These are phyloP conservation scores for Acacia acuminata DNA, from an alignment of 306 rosid species.

Conservation along the genomic window DNA sequence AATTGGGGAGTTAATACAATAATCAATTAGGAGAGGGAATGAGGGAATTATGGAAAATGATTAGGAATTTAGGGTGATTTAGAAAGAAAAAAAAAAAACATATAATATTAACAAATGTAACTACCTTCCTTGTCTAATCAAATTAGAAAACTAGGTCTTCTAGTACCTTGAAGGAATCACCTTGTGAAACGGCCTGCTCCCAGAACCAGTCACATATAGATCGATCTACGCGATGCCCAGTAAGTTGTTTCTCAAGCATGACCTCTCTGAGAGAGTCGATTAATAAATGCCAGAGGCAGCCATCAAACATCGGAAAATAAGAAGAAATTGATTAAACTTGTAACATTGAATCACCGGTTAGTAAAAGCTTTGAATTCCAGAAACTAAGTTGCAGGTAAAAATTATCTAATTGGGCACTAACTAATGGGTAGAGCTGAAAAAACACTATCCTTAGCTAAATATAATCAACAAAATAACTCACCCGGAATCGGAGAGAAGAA, in stretches of 20 bases:
- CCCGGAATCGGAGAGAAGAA: constrained; percentile 98
- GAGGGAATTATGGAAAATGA: too few species aligned
- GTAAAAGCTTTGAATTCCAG: not conserved
- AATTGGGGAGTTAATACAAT: too few species aligned
- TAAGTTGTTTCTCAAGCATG: constrained; percentile 92
- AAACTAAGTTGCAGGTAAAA: not conserved
- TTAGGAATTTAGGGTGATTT: too few species aligned
- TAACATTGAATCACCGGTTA: not conserved
- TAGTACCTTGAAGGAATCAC: constrained; percentile 76
- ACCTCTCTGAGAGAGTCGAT: constrained; percentile 59
- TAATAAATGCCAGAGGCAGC: not conserved
- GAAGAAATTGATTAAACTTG: not conserved
- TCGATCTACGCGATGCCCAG: constrained; percentile 97
- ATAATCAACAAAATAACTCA: constrained; percentile 20
- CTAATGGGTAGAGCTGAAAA: not conserved
- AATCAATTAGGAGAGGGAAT: too few species aligned
- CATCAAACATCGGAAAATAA: not conserved
- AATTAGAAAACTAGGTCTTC: too few species aligned
- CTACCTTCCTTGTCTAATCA: too few species aligned
- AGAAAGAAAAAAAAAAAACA: too few species aligned
- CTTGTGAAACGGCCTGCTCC: constrained; percentile 81
- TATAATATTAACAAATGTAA: too few species aligned
- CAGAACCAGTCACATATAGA: constrained; percentile 92
- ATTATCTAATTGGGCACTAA: not conserved
- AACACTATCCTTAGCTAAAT: not conserved